A percentile compares a stretch with the other conserved stretches of the same genome.
Conservation (phyloP, 306 rosid genomes). For the Trifolium subterraneum region DNA sequence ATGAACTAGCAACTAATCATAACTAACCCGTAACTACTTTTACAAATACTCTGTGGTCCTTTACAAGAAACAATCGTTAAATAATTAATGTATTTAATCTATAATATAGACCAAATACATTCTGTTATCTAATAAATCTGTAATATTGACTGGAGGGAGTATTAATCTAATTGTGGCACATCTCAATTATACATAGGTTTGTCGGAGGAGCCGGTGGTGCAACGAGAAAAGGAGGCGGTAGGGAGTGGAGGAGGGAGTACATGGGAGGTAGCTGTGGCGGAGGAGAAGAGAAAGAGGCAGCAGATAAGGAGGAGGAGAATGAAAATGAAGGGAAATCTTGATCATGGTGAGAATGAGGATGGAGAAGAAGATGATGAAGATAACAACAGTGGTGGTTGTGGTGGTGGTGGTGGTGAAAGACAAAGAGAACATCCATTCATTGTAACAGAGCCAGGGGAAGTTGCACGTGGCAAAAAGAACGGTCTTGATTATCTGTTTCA, state of each 20-base stretch:
- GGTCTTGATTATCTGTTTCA: constrained; percentile 95
- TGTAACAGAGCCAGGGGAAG: constrained; percentile 98
- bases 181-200: constrained; percentile 44
- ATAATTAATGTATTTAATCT: too few relatives aligned
- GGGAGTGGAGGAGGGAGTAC: constrained; percentile 78
- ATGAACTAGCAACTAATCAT: too few relatives aligned
- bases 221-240: constrained; percentile 70
- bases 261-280: constrained; percentile 54
- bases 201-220: constrained; percentile 95
- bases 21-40: too few relatives aligned
- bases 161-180: too few relatives aligned
- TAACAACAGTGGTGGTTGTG: neutral
- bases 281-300: constrained; percentile 56
- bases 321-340: constrained; percentile 33
- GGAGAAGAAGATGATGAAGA: constrained; percentile 49
- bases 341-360: constrained; percentile 43
- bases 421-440: constrained; percentile 94
- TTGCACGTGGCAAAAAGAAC: constrained; percentile 98
- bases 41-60: too few relatives aligned
- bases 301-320: constrained; percentile 49
- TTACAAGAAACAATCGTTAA: too few relatives aligned
- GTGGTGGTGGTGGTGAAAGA: constrained; percentile 54
- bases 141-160: too few relatives aligned
- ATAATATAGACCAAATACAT: too few relatives aligned
- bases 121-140: too few relatives aligned